These are phyloP conservation scores for Scortechinia acanthostroma DNA, from an alignment of 2,329 filamentous ascomycete species.

Conservation along the genomic window DNA sequence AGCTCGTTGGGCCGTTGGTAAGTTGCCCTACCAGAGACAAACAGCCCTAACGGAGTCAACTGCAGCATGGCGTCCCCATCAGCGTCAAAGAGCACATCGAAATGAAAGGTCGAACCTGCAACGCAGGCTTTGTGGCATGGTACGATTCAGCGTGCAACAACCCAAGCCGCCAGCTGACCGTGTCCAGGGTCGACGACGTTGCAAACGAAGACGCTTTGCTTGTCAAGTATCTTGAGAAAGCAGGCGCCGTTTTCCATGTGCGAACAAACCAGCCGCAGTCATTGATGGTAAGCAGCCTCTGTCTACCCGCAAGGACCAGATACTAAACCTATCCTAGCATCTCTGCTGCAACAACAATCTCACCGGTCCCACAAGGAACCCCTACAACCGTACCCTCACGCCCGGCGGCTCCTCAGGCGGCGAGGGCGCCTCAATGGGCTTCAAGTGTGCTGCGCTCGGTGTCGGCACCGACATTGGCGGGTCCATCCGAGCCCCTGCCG, in stretches of 20 bases:
- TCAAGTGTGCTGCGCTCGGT: conserved; percentile 28
- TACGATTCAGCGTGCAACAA: conserved; percentile 9
- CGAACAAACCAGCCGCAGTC: conserved; percentile 31
- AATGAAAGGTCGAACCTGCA: conserved; percentile 9
- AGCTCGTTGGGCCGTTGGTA: conserved; percentile 38
- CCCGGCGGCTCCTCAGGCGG: conserved; percentile 32
- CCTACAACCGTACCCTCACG: conserved; percentile 24
- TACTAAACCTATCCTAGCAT: conserved; percentile 8
- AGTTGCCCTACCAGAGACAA: not conserved
- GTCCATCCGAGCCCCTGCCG: conserved; percentile 31
- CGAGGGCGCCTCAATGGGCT: conserved; percentile 29
- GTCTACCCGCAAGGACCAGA: conserved; percentile 4
- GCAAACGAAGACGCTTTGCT: conserved; percentile 20
- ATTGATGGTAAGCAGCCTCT: conserved; percentile 14
- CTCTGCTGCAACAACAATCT: conserved; percentile 25
- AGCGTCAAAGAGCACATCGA: conserved; percentile 9
- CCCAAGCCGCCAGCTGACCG: not conserved
- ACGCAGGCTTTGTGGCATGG: conserved; percentile 21
- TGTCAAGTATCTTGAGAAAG: conserved; percentile 16
- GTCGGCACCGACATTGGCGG: conserved; percentile 37
- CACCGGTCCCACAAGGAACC: conserved; percentile 27
- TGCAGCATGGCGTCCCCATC: conserved; percentile 12
- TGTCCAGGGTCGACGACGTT: conserved; percentile 18
- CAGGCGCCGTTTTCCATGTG: conserved; percentile 30
- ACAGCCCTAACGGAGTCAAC: not conserved